phyloP scores from a whole-genome alignment of 1,284 basidiomycete genomes.

The Neotropicomus parvogracilis region DNA sequence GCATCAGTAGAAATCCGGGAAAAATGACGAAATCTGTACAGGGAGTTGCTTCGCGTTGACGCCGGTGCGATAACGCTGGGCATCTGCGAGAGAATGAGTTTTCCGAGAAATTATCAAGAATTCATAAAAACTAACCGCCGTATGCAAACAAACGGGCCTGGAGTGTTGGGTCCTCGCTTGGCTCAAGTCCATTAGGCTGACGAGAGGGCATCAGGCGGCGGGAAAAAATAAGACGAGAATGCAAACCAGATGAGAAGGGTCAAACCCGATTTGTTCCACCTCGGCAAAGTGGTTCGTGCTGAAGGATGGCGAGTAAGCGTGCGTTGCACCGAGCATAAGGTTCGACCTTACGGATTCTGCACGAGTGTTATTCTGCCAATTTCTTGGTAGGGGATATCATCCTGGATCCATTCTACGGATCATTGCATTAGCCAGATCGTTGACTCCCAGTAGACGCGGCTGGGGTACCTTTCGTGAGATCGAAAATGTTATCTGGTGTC shows the following conservation, averaged over 20 bases:
- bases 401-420: constrained; percentile 28
- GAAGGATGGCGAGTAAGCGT: neutral
- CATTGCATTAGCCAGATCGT: neutral
- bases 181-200: constrained; percentile 30
- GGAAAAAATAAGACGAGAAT: neutral
- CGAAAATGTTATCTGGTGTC: constrained; percentile 34
- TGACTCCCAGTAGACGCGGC: neutral
- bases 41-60: neutral
- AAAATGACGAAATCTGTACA: neutral
- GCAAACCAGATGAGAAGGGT: constrained; percentile 20
- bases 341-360: constrained; percentile 33
- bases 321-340: neutral
- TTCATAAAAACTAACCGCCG: constrained; percentile 6
- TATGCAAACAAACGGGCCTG: constrained; percentile 44
- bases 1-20: neutral
- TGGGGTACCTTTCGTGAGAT: constrained; percentile 35
- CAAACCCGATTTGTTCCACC: constrained; percentile 24
- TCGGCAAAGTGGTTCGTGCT: constrained; percentile 25
- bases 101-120: neutral
- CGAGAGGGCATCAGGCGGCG: neutral
- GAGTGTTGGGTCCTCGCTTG: constrained; percentile 39
- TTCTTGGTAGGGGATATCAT: constrained; percentile 35
- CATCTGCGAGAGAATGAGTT: constrained; percentile 11
- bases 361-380: constrained; percentile 34
- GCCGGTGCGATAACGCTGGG: constrained; percentile 17